Base-by-base conservation (phyloP, 148 eudicot genomes). In the Silene latifolia region DNA sequence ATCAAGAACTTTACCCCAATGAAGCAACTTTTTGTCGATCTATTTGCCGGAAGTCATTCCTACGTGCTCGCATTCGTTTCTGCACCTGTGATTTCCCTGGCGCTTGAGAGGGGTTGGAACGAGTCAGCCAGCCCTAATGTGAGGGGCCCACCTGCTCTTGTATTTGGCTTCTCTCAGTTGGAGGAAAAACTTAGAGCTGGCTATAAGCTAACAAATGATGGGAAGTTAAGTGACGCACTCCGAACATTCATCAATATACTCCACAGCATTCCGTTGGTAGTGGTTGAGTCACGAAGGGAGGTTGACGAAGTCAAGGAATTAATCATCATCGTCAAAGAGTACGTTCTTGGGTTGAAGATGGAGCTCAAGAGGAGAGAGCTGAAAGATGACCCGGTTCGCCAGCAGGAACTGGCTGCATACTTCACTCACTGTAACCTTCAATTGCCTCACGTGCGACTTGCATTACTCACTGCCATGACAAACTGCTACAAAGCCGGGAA, bases 341-440 rank as follows among this genome's bases (percentile, higher is more conserved):
- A 85, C 60, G 88, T 82, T 53, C 66, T 85, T 15, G 88, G 88
- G 25, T 73, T 85, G 61, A 85, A 85, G 68, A 82, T 85, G 82
- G 88, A 85, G 68, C 76, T 82, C 27, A 80, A 80, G 78, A 85
- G 88, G 72, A 85, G 85, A 60, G 88, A 85, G 51, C 74, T 85
- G 46, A 85, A 80, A 79, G 81, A 80, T 71, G 71, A 89, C 39
- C 96, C 96, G 0, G 76, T 89, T 63, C 98, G 97, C 58, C 96
- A 90, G 62, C 97, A 95, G 77, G 98, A 95, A 78, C 84, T 95
- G 44, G 98, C 97, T 21, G 98, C 98, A 1, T 95, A 95, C 77
- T 95, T 95, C 74, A 95, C 98, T 48, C 98, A 95, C 78, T 95
- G 98, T 81, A 90, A 90, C 74, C 98, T 95, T 72, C 97, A 95